Evolutionary conservation across 2,329 filamentous ascomycete genomes (phyloP), one percentile per base, ranked within the genome.

Genomic region (Stagonosporopsis vannaccii): DNA sequence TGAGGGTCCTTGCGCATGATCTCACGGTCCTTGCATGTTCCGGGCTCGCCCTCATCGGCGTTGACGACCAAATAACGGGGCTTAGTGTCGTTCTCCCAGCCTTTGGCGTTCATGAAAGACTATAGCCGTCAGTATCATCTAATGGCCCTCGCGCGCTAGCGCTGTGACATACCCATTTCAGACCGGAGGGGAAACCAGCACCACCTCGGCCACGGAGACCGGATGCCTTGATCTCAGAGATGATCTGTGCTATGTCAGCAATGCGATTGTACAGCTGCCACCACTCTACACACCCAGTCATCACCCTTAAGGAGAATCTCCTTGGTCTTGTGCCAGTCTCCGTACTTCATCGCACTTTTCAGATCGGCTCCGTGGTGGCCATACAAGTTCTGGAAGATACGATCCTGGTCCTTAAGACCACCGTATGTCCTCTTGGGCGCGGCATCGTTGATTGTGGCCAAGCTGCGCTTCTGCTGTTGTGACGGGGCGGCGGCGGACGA

Each of bases 71-170:
- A 84, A 76, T 99, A 99, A 73, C 95, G 89, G 65, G 95, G 95
- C 81, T 96, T 96, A 70, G 80, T 90, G 78, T 98, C 95, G 82
- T 99, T 96, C 73, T 99, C 94, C 95, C 95, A 99, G 72, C 92
- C 95, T 81, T 97, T 97, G 84, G 94, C 93, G 85, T 99, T 99
- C 95, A 99, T 99, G 80, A 99, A 99, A 45, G 93, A 97, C 92
- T 96, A 73, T 37, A 61, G 57, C 62, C 46, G 72, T 70, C 56
- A 70, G 66, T 55, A 59, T 20, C 13, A 15, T 32, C 17, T 19
- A 19, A 23, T 33, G 32, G n/a, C 30, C 15, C 15, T 41, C 43
- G 44, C 32, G 47, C n/a, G 39, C 37, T 32, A 53, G n/a, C 47
- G 35, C 39, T 25, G 17, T 20, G 47, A 53, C 68, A 69, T 87